phyloP scores from a whole-genome alignment of 768 basidiomycete species.

The Calocybe cyanea region DNA sequence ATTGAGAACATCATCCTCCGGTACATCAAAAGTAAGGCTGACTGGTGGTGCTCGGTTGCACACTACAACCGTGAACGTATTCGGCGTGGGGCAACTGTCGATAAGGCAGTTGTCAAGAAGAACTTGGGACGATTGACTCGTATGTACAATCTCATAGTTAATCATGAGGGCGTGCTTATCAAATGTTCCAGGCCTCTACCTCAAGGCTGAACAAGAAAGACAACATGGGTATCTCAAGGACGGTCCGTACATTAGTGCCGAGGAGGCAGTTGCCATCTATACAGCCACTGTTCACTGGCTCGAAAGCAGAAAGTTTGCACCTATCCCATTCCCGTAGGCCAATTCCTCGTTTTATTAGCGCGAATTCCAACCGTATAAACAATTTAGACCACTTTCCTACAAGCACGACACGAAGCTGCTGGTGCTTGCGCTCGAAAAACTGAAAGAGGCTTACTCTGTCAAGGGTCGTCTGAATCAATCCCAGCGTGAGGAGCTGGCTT shows the following conservation, averaged over 20 bases:
- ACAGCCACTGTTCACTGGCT: constrained; percentile 99
- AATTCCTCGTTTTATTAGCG: background rate
- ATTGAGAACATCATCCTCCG: constrained; percentile 99
- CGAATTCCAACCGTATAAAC: background rate
- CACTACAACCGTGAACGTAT: constrained; percentile 99
- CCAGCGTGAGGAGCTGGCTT: constrained; percentile 94
- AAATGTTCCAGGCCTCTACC: constrained; percentile 63
- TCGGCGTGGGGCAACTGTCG: constrained; percentile 92
- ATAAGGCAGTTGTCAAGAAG: constrained; percentile 99
- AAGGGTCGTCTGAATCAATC: constrained; percentile 98
- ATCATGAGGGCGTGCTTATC: constrained; percentile 1
- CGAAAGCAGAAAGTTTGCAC: constrained; percentile 95
- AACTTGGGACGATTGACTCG: constrained; percentile 97
- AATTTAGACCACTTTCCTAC: constrained; percentile 81
- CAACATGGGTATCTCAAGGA: constrained; percentile 99
- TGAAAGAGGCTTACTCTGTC: constrained; percentile 98
- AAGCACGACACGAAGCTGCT: constrained; percentile 99
- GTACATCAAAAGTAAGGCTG: constrained; percentile 99
- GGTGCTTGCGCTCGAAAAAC: constrained; percentile 93
- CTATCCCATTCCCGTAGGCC: constrained; percentile 94
- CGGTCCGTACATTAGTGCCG: constrained; percentile 97
- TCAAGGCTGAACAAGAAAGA: constrained; percentile 98
- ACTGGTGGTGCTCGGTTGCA: constrained; percentile 99
- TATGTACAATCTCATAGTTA: constrained; percentile 26
- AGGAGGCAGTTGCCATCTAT: constrained; percentile 98